These are phyloP conservation scores for Epichloe festucae DNA, from an alignment of 2,329 filamentous ascomycete species.

Conservation along the genomic window DNA sequence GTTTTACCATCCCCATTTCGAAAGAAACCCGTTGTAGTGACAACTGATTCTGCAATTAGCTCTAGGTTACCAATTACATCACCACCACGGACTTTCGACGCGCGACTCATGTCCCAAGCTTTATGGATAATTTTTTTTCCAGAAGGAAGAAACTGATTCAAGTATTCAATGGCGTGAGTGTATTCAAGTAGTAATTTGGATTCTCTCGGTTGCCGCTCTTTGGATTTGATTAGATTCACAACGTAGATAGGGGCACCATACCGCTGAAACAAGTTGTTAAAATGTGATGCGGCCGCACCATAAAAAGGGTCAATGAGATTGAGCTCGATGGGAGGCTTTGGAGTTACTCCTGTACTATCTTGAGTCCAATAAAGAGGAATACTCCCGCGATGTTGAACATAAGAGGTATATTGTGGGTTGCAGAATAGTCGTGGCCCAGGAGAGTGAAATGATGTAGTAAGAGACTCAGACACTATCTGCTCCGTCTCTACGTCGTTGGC, in stretches of 20 bases:
- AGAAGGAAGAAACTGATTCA: slow-evolving; percentile 82
- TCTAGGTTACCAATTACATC: slow-evolving; percentile 92
- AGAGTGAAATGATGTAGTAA: slow-evolving; percentile 90
- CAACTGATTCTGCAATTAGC: slow-evolving; percentile 74
- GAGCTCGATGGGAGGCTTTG: slow-evolving; percentile 90
- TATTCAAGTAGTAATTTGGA: slow-evolving; percentile 84
- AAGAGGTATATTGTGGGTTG: slow-evolving; percentile 87
- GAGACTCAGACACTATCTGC: slow-evolving; percentile 89
- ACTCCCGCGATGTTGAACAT: slow-evolving; percentile 90
- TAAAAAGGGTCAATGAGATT: slow-evolving; percentile 97
- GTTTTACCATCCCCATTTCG: slow-evolving; percentile 70
- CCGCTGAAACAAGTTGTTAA: slow-evolving; percentile 84
- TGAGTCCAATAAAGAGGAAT: slow-evolving; percentile 97
- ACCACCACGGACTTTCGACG: slow-evolving; percentile 80
- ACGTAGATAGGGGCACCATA: slow-evolving; percentile 90
- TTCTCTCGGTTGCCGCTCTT: slow-evolving; percentile 80
- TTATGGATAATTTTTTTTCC: slow-evolving; percentile 84
- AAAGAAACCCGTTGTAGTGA: slow-evolving; percentile 83
- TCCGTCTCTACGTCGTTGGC: slow-evolving; percentile 98
- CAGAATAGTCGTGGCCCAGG: slow-evolving; percentile 76
- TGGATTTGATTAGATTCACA: slow-evolving; percentile 78
- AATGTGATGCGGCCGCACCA: slow-evolving; percentile 81
- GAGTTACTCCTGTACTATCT: slow-evolving; percentile 86
- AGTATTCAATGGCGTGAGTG: slow-evolving; percentile 73
- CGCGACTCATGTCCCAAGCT: slow-evolving; percentile 96